phyloP scores from a whole-genome alignment of 2,329 filamentous ascomycete genomes.

The Talaromyces sp. region DNA sequence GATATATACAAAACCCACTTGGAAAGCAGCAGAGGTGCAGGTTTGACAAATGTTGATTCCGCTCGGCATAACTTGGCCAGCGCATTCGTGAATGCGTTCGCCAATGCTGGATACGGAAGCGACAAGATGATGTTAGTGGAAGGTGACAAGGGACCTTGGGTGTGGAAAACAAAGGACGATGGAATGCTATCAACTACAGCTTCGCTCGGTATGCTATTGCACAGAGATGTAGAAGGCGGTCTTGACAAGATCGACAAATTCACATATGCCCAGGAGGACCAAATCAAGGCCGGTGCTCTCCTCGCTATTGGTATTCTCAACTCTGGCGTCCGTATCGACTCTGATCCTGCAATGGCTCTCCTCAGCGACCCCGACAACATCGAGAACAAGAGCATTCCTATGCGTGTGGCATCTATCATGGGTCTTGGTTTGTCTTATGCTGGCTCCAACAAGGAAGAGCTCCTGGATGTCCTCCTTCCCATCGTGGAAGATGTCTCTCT shows the following conservation, averaged over 20 bases:
- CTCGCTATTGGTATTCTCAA: slow-evolving; percentile 95
- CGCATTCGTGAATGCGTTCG: slow-evolving; percentile 94
- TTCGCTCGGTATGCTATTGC: slow-evolving; percentile 82
- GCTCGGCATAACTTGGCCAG: slow-evolving; percentile 93
- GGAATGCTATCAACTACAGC: slow-evolving; percentile 96
- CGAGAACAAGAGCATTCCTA: slow-evolving; percentile 69
- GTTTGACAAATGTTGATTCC: slow-evolving; percentile 91
- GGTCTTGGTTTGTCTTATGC: slow-evolving; percentile 92
- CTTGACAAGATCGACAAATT: slow-evolving; percentile 93
- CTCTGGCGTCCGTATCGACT: slow-evolving; percentile 82
- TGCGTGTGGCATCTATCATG: slow-evolving; percentile 87
- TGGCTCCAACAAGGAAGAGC: slow-evolving; percentile 83
- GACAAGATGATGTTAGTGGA: slow-evolving; percentile 98
- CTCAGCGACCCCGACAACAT: slow-evolving; percentile 77
- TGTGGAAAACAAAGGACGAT: slow-evolving; percentile 98
- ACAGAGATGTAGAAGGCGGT: slow-evolving; percentile 91
- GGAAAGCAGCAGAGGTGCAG: slow-evolving; percentile 88
- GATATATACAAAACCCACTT: slow-evolving; percentile 99
- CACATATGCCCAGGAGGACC: slow-evolving; percentile 75
- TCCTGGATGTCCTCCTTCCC: slow-evolving; percentile 80
- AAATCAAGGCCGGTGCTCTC: slow-evolving; percentile 86
- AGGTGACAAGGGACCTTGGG: slow-evolving; percentile 85
- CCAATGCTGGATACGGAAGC: slow-evolving; percentile 89
- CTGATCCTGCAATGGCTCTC: slow-evolving; percentile 84
- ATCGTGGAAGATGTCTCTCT: slow-evolving; percentile 79